phyloP scores from a whole-genome alignment of 768 basidiomycete genomes.

The Pleurotus eryngii region DNA sequence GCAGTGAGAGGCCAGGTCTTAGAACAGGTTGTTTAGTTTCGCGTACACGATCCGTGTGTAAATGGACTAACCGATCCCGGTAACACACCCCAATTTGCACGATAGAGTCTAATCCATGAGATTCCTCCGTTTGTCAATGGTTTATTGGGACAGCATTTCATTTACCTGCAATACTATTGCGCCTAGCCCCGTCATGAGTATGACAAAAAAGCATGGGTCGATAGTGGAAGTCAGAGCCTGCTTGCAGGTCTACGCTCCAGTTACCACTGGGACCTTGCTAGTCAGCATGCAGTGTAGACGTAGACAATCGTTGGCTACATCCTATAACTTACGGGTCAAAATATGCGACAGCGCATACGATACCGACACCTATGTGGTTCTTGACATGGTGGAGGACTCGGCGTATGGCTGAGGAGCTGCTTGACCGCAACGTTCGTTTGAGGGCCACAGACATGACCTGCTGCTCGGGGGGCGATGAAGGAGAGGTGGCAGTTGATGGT shows the following conservation, averaged over 20 bases:
- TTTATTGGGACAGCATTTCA: neutral
- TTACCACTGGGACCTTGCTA: constrained; percentile 47
- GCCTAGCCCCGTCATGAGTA: constrained; percentile 59
- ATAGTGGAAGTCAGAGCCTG: constrained; percentile 74
- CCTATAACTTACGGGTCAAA: constrained; percentile 58
- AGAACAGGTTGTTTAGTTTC: neutral
- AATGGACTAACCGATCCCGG: neutral
- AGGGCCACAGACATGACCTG: neutral
- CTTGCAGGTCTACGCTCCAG: constrained; percentile 79
- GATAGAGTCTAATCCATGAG: constrained; percentile 52
- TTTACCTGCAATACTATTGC: constrained; percentile 65
- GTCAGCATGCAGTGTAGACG: neutral
- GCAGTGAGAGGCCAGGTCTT: constrained; percentile 60
- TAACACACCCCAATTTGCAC: neutral
- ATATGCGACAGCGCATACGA: constrained; percentile 73
- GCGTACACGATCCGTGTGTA: neutral
- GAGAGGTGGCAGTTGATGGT: neutral
- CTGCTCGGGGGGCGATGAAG: neutral
- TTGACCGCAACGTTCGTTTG: neutral
- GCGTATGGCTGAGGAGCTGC: neutral
- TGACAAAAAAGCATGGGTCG: constrained; percentile 65
- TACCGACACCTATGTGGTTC: constrained; percentile 60
- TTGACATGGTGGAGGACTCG: constrained; percentile 23
- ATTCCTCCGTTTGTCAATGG: neutral
- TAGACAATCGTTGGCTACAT: too few species aligned